These are phyloP conservation scores for Limnanthes douglasii DNA, from an alignment of 345 rosid genomes.

Conservation along the genomic window DNA sequence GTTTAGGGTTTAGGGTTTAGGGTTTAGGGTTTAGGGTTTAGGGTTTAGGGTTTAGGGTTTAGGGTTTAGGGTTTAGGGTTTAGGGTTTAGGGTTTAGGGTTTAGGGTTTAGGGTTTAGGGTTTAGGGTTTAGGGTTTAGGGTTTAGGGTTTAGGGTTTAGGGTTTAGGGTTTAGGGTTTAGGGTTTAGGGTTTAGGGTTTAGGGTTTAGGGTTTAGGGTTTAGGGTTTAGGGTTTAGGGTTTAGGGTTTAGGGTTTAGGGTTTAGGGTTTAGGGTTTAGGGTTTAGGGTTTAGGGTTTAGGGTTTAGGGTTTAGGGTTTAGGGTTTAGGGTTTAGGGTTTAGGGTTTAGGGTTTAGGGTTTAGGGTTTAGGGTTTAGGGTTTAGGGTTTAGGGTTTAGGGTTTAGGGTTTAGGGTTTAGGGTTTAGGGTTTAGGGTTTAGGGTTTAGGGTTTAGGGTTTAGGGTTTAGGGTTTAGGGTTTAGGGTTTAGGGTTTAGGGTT, in stretches of 20 bases:
- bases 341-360: background rate
- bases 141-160: constrained; percentile 10
- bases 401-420: background rate
- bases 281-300: no score
- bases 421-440: background rate
- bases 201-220: constrained; percentile 18
- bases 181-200: no score
- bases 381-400: background rate
- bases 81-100: no score
- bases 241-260: background rate
- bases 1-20: constrained; percentile 10
- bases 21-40: constrained; percentile 9
- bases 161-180: constrained; percentile 15
- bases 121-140: no score
- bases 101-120: no score
- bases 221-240: constrained; percentile 6
- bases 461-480: background rate
- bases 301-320: background rate
- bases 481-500: background rate
- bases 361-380: background rate
- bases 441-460: background rate
- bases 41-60: constrained; percentile 12
- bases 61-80: no score
- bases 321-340: background rate
- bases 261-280: constrained; percentile 16